Base-by-base conservation (phyloP, 73 alveolate genomes). In the Breviolum minutum region DNA sequence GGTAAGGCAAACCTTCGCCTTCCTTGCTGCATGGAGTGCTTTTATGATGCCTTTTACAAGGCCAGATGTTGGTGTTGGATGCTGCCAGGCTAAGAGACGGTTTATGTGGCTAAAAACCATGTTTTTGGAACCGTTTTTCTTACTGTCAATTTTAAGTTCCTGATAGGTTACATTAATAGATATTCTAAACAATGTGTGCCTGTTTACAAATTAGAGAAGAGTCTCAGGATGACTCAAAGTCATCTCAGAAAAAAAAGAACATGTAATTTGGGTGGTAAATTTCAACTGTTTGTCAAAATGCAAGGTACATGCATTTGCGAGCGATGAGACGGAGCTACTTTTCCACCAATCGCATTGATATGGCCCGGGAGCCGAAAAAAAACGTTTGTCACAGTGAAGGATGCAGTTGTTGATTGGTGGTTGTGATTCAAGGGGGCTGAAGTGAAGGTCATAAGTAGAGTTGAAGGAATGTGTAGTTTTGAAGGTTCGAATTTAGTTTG, bases 331-430 rank as follows among this genome's bases (percentile, higher is more conserved):
- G 98, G 61, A 70, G 98, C 91, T 92, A 92, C 80, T 92, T 92
- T 84, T 92, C 98, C 82, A 92, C 98, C n/a, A 92, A 92, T 29
- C 98, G 98, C 82, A 92, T 92, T n/a, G 98, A 92, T 40, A 92
- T 92, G 98, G 98, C 91, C 87, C 14, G 87, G 71, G 86, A 40
- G 30, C 54, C 87, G 10, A 63, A 27, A 66, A 17, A 66, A 11
- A 66, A 66, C 11, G 11, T 40, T 40, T 40, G 54, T 40, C 54
- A 40, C 54, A 40, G 54, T 40, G 54, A 40, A 40, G 3, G 54
- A 40, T 40, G 54, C 3, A 40, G 54, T 40, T 40, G 54, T 40
- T 40, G 54, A 40, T 40, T 40, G 54, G 54, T 0, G 54, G 54
- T 3, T 40, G 54, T 40, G 54, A 40, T 40, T 40, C 54, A 40